phyloP scores from a whole-genome alignment of 1,284 basidiomycete genomes.

The Athelia psychrophila region DNA sequence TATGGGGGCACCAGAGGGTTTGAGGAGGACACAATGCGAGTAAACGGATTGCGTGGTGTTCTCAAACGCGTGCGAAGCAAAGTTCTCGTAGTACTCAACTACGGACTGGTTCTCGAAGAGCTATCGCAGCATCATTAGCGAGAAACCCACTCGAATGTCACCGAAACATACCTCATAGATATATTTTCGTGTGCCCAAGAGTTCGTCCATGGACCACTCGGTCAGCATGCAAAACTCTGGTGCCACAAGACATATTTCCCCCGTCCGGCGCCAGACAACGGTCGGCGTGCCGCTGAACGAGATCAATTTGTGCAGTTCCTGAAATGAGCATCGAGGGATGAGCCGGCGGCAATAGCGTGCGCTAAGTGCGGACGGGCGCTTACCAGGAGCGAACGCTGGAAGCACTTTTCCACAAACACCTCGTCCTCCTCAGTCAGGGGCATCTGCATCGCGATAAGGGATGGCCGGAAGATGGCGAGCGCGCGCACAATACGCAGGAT shows the following conservation, averaged over 20 bases:
- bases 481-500: conserved; percentile 93
- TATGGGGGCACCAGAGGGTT: conserved; percentile 79
- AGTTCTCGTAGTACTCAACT: conserved; percentile 95
- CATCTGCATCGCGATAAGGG: conserved; percentile 96
- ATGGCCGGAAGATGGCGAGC: conserved; percentile 92
- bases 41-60: conserved; percentile 95
- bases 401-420: conserved; percentile 92
- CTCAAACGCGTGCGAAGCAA: conserved; percentile 92
- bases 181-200: conserved; percentile 78
- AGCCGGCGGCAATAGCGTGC: conserved; percentile 4
- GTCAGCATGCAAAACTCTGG: conserved; percentile 96
- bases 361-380: conserved; percentile 24
- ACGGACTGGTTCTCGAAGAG: conserved; percentile 88
- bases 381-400: conserved; percentile 90
- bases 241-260: conserved; percentile 95
- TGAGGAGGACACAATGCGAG: conserved; percentile 84
- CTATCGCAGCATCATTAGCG: conserved; percentile 33
- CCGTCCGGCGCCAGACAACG: conserved; percentile 97
- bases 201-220: conserved; percentile 83
- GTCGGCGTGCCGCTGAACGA: conserved; percentile 98
- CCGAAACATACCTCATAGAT: conserved; percentile 76
- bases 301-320: conserved; percentile 97
- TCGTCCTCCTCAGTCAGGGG: conserved; percentile 91
- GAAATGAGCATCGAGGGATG: conserved; percentile 9
- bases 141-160: conserved; percentile 12